phyloP scores from a whole-genome alignment of 1,284 basidiomycete genomes.

The Termitomyces sp. region DNA sequence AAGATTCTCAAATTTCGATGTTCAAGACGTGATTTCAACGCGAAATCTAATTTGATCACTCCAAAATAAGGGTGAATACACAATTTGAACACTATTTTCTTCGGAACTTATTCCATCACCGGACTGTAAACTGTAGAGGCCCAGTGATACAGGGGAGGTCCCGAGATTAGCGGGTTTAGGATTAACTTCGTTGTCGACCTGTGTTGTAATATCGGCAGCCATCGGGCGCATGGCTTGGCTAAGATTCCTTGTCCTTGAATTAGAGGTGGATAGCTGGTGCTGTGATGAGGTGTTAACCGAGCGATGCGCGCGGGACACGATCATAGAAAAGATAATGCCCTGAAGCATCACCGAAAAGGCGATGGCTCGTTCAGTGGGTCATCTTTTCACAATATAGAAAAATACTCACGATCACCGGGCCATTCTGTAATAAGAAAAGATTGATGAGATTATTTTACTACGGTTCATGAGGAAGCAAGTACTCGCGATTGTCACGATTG shows the following conservation, averaged over 20 bases:
- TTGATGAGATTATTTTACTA: constrained; percentile 6
- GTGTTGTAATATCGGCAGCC: constrained; percentile 19
- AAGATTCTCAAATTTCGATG: too few relatives aligned
- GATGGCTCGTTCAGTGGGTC: not conserved
- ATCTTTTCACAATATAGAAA: not conserved
- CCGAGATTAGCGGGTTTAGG: constrained; percentile 11
- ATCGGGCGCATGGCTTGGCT: constrained; percentile 15
- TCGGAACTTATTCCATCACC: not conserved
- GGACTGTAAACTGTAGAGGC: constrained; percentile 13
- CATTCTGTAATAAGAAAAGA: constrained; percentile 9
- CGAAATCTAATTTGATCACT: too few relatives aligned
- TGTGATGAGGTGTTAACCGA: constrained; percentile 9
- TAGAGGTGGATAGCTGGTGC: constrained; percentile 7
- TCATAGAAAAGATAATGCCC: constrained; percentile 23
- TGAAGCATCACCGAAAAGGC: not conserved
- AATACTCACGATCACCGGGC: constrained; percentile 19
- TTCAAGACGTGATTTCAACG: too few relatives aligned
- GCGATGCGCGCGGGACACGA: constrained; percentile 20
- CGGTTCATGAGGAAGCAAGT: not conserved
- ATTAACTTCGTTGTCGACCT: constrained; percentile 9
- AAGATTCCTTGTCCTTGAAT: not conserved
- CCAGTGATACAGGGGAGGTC: constrained; percentile 14
- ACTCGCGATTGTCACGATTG: constrained; percentile 17
- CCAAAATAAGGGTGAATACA: not conserved
- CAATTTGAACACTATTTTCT: not conserved